Percentiles rank a stretch among this genome's conserved stretches.
phyloP scores from a whole-genome alignment of 2,329 filamentous ascomycete species.

The Colletotrichum limetticola region DNA sequence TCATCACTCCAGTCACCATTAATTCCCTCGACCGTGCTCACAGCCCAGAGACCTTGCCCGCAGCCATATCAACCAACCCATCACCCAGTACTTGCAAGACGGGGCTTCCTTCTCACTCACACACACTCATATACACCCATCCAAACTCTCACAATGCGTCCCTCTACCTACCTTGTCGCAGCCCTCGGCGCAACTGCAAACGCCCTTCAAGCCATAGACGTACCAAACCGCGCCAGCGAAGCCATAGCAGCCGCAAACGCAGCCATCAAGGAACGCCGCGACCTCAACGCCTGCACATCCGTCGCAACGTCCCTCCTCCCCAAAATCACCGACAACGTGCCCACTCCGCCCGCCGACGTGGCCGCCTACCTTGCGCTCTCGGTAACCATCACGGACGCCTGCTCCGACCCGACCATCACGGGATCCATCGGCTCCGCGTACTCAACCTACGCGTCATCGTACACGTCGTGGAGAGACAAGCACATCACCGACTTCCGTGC shows the following conservation, averaged over 20 bases:
- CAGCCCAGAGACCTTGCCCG: background rate
- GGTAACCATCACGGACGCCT: constrained; percentile 37
- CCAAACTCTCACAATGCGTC: background rate
- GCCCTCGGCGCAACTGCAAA: background rate
- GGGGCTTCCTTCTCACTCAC: background rate
- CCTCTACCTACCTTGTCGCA: background rate
- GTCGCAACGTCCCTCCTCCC: constrained; percentile 37
- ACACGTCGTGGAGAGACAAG: constrained; percentile 39
- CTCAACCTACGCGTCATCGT: constrained; percentile 37
- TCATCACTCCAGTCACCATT: background rate
- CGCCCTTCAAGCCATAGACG: background rate
- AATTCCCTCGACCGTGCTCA: background rate
- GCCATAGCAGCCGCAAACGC: background rate
- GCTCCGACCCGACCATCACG: constrained; percentile 41
- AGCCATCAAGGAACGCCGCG: constrained; percentile 16
- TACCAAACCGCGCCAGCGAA: background rate
- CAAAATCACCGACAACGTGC: constrained; percentile 36
- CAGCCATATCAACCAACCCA: background rate
- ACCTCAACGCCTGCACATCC: constrained; percentile 29
- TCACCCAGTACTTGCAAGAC: background rate
- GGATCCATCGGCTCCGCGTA: constrained; percentile 41
- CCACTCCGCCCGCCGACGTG: constrained; percentile 37
- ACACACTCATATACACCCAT: background rate
- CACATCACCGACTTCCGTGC: constrained; percentile 36
- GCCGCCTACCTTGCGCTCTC: constrained; percentile 38